These are phyloP conservation scores for Ceratobasidium sp. DNA, from an alignment of 1,284 basidiomycete species.

Conservation along the genomic window DNA sequence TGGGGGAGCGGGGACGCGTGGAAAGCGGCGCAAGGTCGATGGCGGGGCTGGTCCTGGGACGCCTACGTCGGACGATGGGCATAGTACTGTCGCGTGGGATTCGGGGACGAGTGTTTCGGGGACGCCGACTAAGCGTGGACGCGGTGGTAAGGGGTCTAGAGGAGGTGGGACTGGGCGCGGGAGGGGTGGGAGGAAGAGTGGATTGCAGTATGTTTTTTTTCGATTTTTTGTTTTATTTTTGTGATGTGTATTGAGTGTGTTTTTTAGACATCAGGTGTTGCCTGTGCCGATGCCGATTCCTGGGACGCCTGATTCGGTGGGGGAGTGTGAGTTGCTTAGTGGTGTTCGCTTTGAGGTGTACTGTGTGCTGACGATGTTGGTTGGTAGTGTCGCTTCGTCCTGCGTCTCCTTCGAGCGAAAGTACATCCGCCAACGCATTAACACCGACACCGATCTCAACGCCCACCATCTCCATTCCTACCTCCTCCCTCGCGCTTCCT, in stretches of 20 bases:
- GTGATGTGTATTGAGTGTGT: neutral
- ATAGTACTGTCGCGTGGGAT: neutral
- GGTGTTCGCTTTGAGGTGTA: neutral
- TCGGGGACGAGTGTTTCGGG: neutral
- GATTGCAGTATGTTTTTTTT: conserved; percentile 36
- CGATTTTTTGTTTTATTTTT: neutral
- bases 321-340: conserved; percentile 5
- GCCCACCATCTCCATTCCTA: conserved; percentile 12
- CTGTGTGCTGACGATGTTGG: neutral
- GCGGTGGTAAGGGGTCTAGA: conserved; percentile 33
- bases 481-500: neutral
- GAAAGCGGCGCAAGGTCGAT: conserved; percentile 42
- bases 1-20: conserved; percentile 15
- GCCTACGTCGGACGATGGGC: neutral
- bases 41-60: neutral
- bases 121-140: conserved; percentile 30
- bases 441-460: conserved; percentile 34
- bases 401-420: conserved; percentile 33
- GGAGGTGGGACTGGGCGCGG: conserved; percentile 32
- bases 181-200: conserved; percentile 34
- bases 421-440: conserved; percentile 24
- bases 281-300: conserved; percentile 30
- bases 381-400: conserved; percentile 30
- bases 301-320: conserved; percentile 36
- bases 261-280: conserved; percentile 30